Base-by-base conservation (phyloP, 2,329 filamentous ascomycete species). In the Fonsecaea multimorphosa region DNA sequence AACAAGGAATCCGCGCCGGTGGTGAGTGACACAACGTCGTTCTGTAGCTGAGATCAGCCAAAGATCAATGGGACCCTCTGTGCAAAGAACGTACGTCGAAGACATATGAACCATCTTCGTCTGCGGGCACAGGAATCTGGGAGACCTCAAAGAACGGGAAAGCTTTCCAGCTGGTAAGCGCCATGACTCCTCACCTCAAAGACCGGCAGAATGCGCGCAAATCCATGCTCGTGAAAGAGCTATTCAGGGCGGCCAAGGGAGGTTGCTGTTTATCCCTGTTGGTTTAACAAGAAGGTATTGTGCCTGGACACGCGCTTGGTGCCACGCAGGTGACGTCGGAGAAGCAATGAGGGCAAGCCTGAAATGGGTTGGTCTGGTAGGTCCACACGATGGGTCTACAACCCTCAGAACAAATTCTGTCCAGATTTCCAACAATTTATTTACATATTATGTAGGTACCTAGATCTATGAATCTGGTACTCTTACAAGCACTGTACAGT, bases 101-200 rank as follows among this genome's bases (percentile, higher is more conserved):
- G 76, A 93, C 85, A 75, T 88, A 85, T 72, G 88, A 87, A 76
- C 88, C 90, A 76, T 96, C 92, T 74, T 90, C 89, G 77, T 96
- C 90, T 72, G 86, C 73, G 27, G 85, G 86, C 74, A 93, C 85
- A 75, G 90, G 88, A 78, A 97, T 89, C 77, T 91, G 89, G 77
- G 88, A 88, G 78, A 96, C 92, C 81, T 97, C 92, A 86, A 99
- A 98, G 89, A 99, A 99, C 85, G 96, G 93, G 83, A 99, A 99
- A 73, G 91, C 89, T 91, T 97, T 97, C 94, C 95, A 98, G 64
- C 94, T 97, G 71, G 58, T 63, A 57, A 64, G 56, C 31, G 70
- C 70, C 70, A 73, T 72, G 16, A 46, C 46, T 58, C 58, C 27
- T 61, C 58, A 64, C 52, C 53, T 58, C n/a, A 60, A 49, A 53